These are phyloP conservation scores for Cryomyces minteri DNA, from an alignment of 495 filamentous ascomycete species.

Conservation along the genomic window DNA sequence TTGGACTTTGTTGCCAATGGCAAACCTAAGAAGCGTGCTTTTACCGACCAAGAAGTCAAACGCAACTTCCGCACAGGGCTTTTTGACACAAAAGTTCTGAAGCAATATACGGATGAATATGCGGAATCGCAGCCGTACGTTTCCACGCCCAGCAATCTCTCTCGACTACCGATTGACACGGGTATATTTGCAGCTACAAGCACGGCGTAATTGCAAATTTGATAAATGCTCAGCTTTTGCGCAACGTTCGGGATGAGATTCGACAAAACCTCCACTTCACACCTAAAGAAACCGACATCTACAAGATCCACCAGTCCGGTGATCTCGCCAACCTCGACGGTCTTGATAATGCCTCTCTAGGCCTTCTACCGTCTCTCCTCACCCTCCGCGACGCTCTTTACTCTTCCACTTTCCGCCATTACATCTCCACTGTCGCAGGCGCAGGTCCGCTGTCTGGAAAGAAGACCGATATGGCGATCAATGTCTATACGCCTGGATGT, in stretches of 20 bases:
- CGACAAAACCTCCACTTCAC: conserved; percentile 80
- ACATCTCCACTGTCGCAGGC: conserved; percentile 65
- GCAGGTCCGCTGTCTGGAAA: conserved; percentile 73
- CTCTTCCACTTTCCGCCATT: conserved; percentile 72
- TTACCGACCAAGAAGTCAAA: conserved; percentile 27
- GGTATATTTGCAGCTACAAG: conserved; percentile 39
- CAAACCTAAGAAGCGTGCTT: conserved; percentile 31
- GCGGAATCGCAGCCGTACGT: conserved; percentile 49
- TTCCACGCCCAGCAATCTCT: neutral
- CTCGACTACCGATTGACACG: neutral
- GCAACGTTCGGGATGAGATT: conserved; percentile 76
- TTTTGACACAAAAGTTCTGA: conserved; percentile 47
- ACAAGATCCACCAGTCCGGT: conserved; percentile 97
- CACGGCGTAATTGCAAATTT: conserved; percentile 74
- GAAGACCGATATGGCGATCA: conserved; percentile 99
- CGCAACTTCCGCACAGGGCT: conserved; percentile 51
- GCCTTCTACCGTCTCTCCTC: conserved; percentile 68
- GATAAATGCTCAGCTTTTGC: conserved; percentile 62
- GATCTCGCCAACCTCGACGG: conserved; percentile 95
- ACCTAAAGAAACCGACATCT: conserved; percentile 98
- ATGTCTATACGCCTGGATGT: conserved; percentile 91
- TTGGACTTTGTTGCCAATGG: conserved; percentile 21
- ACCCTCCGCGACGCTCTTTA: conserved; percentile 85
- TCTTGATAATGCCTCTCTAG: conserved; percentile 62
- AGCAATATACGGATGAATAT: conserved; percentile 53